Percentiles rank a stretch among this genome's conserved stretches.
These are phyloP conservation scores for Phytophthora ohioensis DNA, from an alignment of 352 stramenopile species.

Conservation along the genomic window DNA sequence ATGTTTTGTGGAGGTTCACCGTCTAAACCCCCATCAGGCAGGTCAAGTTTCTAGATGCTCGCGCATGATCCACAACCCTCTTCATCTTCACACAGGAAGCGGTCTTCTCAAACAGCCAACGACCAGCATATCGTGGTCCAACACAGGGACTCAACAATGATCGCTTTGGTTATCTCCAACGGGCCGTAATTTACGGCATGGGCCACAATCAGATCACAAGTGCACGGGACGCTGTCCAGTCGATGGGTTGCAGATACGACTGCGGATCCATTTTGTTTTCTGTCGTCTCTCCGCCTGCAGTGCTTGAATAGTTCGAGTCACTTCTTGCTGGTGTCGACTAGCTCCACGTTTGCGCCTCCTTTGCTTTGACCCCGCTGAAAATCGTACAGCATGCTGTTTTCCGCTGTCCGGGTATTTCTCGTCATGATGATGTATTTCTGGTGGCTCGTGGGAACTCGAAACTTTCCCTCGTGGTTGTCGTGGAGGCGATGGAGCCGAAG, in stretches of 20 bases:
- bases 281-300: slow-evolving; percentile 49
- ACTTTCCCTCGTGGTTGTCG: neutral
- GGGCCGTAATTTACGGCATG: no score
- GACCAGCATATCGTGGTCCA: no score
- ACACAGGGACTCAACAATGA: no score
- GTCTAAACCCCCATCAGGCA: no score
- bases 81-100: no score
- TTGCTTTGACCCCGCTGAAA: neutral
- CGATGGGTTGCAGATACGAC: slow-evolving; percentile 5
- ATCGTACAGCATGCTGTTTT: neutral
- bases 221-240: neutral
- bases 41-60: no score
- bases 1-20: no score
- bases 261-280: slow-evolving; percentile 45
- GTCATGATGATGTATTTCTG: neutral
- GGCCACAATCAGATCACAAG: no score
- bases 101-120: no score
- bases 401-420: neutral
- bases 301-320: slow-evolving; percentile 39
- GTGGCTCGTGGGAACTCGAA: neutral
- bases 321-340: slow-evolving; percentile 18
- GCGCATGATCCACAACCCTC: no score
- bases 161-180: no score
- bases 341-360: neutral
- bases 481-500: neutral